phyloP scores from a whole-genome alignment of 768 basidiomycete genomes.

The Mycena alexandri region DNA sequence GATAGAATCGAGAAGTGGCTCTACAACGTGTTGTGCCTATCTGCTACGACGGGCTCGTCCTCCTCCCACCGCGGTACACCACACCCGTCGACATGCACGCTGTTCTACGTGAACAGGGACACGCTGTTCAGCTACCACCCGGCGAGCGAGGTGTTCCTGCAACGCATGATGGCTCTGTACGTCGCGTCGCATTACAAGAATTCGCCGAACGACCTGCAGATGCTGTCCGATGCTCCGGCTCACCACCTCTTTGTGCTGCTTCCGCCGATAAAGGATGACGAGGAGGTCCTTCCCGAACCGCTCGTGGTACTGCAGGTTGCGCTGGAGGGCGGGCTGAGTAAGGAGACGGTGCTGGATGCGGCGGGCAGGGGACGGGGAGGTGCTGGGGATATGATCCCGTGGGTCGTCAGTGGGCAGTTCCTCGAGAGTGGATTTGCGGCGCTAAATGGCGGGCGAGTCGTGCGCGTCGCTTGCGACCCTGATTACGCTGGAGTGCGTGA shows the following conservation, averaged over 20 bases:
- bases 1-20: conserved; percentile 97
- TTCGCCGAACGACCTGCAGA: conserved; percentile 98
- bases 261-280: conserved; percentile 92
- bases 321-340: conserved; percentile 92
- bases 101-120: conserved; percentile 96
- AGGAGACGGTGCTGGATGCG: conserved; percentile 87
- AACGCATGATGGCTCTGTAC: conserved; percentile 98
- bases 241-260: conserved; percentile 97
- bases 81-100: conserved; percentile 92
- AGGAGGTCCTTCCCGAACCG: conserved; percentile 92
- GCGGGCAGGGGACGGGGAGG: conserved; percentile 86
- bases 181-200: conserved; percentile 99
- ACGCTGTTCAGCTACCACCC: conserved; percentile 98
- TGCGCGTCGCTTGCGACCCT: conserved; percentile 95
- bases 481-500: conserved; percentile 88
- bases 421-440: conserved; percentile 95
- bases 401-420: conserved; percentile 95
- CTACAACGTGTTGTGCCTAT: conserved; percentile 89
- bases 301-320: conserved; percentile 97
- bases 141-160: conserved; percentile 96
- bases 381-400: conserved; percentile 98
- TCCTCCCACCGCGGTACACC: conserved; percentile 80
- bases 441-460: conserved; percentile 91
- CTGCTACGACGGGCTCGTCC: conserved; percentile 75
- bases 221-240: conserved; percentile 96